phyloP scores from a whole-genome alignment of 768 basidiomycete genomes.

The Boletus rufocinnamomeus region DNA sequence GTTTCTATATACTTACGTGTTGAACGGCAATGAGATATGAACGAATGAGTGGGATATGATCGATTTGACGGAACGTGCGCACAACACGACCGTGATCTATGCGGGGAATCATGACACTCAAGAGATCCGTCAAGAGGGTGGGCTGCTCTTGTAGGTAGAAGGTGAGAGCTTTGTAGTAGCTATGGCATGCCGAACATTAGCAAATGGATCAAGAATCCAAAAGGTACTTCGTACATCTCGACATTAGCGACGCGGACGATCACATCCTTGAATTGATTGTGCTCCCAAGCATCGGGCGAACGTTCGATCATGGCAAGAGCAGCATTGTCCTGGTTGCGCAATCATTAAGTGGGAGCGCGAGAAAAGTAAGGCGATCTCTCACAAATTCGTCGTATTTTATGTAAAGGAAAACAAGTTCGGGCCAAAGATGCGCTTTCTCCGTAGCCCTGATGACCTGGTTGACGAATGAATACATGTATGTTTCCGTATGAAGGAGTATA shows the following conservation, averaged over 20 bases:
- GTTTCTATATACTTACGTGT: slow-evolving; percentile 53
- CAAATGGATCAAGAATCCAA: background rate
- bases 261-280: slow-evolving; percentile 99
- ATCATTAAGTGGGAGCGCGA: slow-evolving; percentile 3
- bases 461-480: background rate
- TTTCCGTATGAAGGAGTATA: background rate
- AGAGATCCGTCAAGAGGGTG: slow-evolving; percentile 86
- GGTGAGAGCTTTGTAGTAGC: slow-evolving; percentile 92
- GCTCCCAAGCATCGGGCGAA: slow-evolving; percentile 98
- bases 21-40: slow-evolving; percentile 97
- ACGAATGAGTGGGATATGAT: slow-evolving; percentile 94
- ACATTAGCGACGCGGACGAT: slow-evolving; percentile 96
- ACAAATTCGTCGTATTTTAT: slow-evolving; percentile 97
- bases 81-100: slow-evolving; percentile 96
- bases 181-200: slow-evolving; percentile 32
- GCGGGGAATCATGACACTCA: slow-evolving; percentile 89
- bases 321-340: slow-evolving; percentile 78
- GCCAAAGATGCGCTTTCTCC: slow-evolving; percentile 97
- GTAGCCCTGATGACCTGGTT: slow-evolving; percentile 86
- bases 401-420: slow-evolving; percentile 97
- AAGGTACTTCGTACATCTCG: slow-evolving; percentile 69
- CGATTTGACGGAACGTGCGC: slow-evolving; percentile 91
- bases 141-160: slow-evolving; percentile 97
- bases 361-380: slow-evolving; percentile 24
- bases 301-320: slow-evolving; percentile 99